Percentiles rank a stretch among this genome's conserved stretches.
Evolutionary conservation across 306 rosid genomes (phyloP).

Genomic region (Quercus cerris): DNA sequence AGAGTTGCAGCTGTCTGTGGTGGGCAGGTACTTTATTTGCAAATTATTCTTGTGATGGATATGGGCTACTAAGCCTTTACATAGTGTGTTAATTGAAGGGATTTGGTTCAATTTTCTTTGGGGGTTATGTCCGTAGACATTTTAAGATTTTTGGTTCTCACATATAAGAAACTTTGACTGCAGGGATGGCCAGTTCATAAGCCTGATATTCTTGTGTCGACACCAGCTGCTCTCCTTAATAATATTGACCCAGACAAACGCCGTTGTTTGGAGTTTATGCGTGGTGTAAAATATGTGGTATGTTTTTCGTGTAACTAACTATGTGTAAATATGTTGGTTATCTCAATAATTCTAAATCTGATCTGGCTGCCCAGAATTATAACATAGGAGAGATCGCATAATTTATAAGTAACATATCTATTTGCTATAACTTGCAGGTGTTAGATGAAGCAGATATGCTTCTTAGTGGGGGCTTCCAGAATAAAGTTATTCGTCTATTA

Average conservation of each 20-base stretch:
- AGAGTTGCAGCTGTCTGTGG: conserved; percentile 79
- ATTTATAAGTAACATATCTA: neutral
- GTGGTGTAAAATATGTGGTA: conserved; percentile 84
- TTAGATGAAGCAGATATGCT: conserved; percentile 99
- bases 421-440: conserved; percentile 48
- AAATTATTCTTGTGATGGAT: neutral
- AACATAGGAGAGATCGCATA: neutral
- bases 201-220: conserved; percentile 85
- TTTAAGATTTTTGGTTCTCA: conserved; percentile 2
- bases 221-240: conserved; percentile 94
- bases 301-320: conserved; percentile 14
- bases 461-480: conserved; percentile 88
- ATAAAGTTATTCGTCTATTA: conserved; percentile 85
- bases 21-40: conserved; percentile 60
- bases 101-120: neutral
- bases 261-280: conserved; percentile 62
- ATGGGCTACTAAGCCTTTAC: neutral
- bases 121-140: conserved; percentile 6
- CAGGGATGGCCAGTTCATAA: conserved; percentile 87
- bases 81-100: neutral
- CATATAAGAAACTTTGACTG: conserved; percentile 17
- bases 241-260: conserved; percentile 57
- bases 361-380: neutral
- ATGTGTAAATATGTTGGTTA: neutral
- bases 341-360: neutral